These are phyloP conservation scores for Plasmodium falciparum DNA, from an alignment of 169 alveolate genomes.

Conservation along the genomic window DNA sequence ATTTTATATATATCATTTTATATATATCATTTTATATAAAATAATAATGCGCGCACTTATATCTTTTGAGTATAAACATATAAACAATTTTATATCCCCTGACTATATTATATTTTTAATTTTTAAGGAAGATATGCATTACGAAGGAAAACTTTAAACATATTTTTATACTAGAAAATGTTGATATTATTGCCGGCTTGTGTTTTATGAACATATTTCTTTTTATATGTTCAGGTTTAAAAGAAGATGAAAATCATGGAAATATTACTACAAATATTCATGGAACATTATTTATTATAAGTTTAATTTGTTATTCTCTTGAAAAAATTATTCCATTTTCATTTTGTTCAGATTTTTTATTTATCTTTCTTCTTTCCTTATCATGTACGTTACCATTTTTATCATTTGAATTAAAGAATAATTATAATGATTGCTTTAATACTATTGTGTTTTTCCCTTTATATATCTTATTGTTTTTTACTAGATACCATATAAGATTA, in stretches of 20 bases:
- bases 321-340: slow-evolving; percentile 14
- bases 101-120: slow-evolving; percentile 1
- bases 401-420: slow-evolving; percentile 9
- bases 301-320: slow-evolving; percentile 42
- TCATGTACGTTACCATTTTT: slow-evolving; percentile 56
- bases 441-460: slow-evolving; percentile 42
- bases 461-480: slow-evolving; percentile 30
- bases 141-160: slow-evolving; percentile 53
- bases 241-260: slow-evolving; percentile 22
- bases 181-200: slow-evolving; percentile 46
- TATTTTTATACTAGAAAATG: slow-evolving; percentile 28
- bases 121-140: slow-evolving; percentile 27
- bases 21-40: background rate
- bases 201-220: slow-evolving; percentile 40
- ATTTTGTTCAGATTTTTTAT: slow-evolving; percentile 31
- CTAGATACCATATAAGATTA: slow-evolving; percentile 47
- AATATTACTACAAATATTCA: slow-evolving; percentile 45
- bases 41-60: background rate
- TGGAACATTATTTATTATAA: slow-evolving; percentile 59
- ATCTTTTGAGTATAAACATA: background rate
- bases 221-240: slow-evolving; percentile 56
- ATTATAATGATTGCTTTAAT: slow-evolving; percentile 41
- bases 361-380: slow-evolving; percentile 27
- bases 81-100: background rate
- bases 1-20: background rate